Conservation (phyloP, 768 basidiomycete species). For the Lactarius akahatsu region DNA sequence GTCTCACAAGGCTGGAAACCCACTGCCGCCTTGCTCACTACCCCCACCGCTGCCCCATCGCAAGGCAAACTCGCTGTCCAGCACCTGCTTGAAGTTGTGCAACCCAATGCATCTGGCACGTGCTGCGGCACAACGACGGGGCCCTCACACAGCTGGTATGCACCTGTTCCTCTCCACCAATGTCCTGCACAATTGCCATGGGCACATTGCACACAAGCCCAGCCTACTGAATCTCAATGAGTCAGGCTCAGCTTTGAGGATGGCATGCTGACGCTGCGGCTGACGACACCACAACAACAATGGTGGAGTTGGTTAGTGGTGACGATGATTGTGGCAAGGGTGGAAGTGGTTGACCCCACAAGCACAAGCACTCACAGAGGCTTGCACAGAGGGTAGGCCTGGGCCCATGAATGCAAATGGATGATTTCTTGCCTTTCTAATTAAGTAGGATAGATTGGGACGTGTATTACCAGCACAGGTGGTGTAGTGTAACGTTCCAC, state of each 20-base stretch:
- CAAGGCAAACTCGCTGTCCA: constrained; percentile 66
- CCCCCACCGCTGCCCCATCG: constrained; percentile 52
- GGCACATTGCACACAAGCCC: constrained; percentile 55
- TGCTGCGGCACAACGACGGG: constrained; percentile 21
- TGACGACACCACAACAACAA: not conserved
- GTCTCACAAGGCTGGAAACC: constrained; percentile 66
- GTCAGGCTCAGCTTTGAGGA: constrained; percentile 31
- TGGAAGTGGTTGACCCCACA: no score
- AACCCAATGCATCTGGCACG: constrained; percentile 44
- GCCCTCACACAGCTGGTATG: constrained; percentile 39
- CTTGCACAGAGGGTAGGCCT: no score
- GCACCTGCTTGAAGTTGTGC: constrained; percentile 63
- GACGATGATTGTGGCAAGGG: no score
- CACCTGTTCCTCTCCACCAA: constrained; percentile 73
- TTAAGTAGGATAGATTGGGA: no score
- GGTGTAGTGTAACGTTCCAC: no score
- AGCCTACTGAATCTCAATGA: constrained; percentile 18
- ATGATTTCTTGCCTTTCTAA: no score
- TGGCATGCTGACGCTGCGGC: constrained; percentile 22
- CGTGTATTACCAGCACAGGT: no score
- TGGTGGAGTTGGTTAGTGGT: no score
- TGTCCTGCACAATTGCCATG: constrained; percentile 73
- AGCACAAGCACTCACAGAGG: no score
- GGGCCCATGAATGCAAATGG: no score
- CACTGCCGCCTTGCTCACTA: constrained; percentile 57